phyloP scores from a whole-genome alignment of 2,329 filamentous ascomycete species.

The Ascochyta lentis region DNA sequence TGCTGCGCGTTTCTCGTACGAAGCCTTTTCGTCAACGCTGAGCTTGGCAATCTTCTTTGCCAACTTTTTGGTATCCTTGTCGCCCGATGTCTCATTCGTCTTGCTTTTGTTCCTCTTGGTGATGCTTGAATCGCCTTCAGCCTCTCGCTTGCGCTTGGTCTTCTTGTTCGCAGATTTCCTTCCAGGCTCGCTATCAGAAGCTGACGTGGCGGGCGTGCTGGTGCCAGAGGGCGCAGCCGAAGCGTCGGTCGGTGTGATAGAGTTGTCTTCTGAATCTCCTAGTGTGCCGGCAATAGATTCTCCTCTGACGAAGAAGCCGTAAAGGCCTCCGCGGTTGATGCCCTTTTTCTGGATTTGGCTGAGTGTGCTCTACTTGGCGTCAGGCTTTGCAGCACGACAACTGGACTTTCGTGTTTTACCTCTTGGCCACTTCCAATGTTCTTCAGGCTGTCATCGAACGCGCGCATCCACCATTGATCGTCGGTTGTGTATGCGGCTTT shows the following conservation, averaged over 20 bases:
- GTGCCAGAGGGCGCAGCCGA: slow-evolving; percentile 25
- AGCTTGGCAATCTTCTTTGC: slow-evolving; percentile 38
- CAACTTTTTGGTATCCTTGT: slow-evolving; percentile 19
- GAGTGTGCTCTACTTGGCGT: slow-evolving; percentile 61
- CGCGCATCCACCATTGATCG: slow-evolving; percentile 97
- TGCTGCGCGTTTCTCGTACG: slow-evolving; percentile 45
- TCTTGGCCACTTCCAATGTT: slow-evolving; percentile 55
- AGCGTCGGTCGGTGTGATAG: slow-evolving; percentile 21
- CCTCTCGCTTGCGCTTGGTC: slow-evolving; percentile 40
- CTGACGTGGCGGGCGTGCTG: slow-evolving; percentile 41
- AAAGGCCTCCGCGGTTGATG: slow-evolving; percentile 66
- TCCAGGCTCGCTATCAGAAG: slow-evolving; percentile 28
- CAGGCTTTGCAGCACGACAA: slow-evolving; percentile 31
- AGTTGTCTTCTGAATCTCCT: slow-evolving; percentile 29
- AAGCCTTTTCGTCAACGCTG: slow-evolving; percentile 33
- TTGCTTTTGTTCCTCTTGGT: slow-evolving; percentile 24
- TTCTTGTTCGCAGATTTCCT: slow-evolving; percentile 20
- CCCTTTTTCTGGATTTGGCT: slow-evolving; percentile 55
- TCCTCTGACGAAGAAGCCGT: slow-evolving; percentile 84
- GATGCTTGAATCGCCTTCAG: slow-evolving; percentile 11
- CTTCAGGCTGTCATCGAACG: slow-evolving; percentile 89
- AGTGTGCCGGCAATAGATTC: slow-evolving; percentile 78
- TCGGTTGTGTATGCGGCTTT: slow-evolving; percentile 59
- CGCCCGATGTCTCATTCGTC: slow-evolving; percentile 4
- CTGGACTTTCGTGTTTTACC: slow-evolving; percentile 10